phyloP scores from a whole-genome alignment of 768 basidiomycete genomes.

The Ramaria sp. region DNA sequence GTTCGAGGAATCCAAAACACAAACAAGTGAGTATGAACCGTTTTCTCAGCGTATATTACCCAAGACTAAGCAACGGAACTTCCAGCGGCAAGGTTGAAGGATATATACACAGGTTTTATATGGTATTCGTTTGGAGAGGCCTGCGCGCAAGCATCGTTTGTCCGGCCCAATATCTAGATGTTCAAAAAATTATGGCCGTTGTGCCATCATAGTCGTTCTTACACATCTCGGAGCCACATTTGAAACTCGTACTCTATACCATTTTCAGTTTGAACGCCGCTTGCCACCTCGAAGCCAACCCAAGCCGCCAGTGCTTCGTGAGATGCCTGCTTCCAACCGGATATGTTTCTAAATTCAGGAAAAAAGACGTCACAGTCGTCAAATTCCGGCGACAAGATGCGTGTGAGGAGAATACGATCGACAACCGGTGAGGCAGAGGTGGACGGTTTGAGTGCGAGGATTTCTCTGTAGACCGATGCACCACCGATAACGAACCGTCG shows the following conservation, averaged over 20 bases:
- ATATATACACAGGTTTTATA: background rate
- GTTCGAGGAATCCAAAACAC: constrained; percentile 91
- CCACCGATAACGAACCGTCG: constrained; percentile 87
- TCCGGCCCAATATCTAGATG: background rate
- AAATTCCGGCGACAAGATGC: constrained; percentile 65
- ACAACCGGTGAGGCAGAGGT: constrained; percentile 32
- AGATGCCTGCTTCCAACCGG: constrained; percentile 44
- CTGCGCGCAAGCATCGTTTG: background rate
- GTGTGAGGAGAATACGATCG: constrained; percentile 81
- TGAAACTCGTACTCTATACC: constrained; percentile 85
- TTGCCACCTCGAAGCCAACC: constrained; percentile 71
- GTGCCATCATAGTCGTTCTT: background rate
- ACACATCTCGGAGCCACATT: constrained; percentile 69
- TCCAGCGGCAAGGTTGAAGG: constrained; percentile 54
- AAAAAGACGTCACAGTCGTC: constrained; percentile 82
- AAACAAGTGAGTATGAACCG: constrained; percentile 62
- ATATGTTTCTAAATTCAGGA: constrained; percentile 49
- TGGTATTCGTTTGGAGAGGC: background rate
- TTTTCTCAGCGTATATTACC: background rate
- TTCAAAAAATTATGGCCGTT: background rate
- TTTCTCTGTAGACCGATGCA: constrained; percentile 68
- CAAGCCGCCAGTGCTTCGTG: constrained; percentile 62
- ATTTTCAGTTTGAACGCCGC: constrained; percentile 71
- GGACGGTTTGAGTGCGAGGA: constrained; percentile 34
- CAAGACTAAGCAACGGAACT: constrained; percentile 8